These are phyloP conservation scores for Datura wrightii DNA, from an alignment of 257 asterid genomes.

Conservation along the genomic window DNA sequence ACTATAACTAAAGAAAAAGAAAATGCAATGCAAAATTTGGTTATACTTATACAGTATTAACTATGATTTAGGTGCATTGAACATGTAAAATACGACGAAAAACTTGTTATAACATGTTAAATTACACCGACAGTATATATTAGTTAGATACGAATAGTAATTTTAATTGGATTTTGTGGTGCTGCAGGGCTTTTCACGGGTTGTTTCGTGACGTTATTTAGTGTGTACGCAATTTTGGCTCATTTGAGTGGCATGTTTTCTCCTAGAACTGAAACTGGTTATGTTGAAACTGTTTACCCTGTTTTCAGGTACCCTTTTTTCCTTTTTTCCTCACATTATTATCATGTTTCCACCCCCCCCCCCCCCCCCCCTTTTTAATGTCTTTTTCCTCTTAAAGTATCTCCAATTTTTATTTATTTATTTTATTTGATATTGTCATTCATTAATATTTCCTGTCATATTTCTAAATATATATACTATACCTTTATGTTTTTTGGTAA, in stretches of 20 bases:
- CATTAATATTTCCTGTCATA: neutral
- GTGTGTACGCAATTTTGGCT: conserved; percentile 79
- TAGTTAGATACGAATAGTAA: neutral
- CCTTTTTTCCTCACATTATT: conserved; percentile 26
- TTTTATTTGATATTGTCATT: conserved; percentile 17
- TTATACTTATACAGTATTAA: too few relatives aligned
- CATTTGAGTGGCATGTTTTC: conserved; percentile 87
- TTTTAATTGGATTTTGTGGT: too few relatives aligned
- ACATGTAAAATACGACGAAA: neutral
- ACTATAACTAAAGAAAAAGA: too few relatives aligned
- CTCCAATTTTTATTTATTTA: conserved; percentile 11
- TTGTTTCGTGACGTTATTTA: conserved; percentile 78
- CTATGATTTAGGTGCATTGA: too few relatives aligned
- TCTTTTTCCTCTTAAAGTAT: neutral
- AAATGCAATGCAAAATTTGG: too few relatives aligned
- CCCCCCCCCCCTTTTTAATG: neutral
- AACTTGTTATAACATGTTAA: too few relatives aligned
- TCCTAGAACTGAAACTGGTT: conserved; percentile 53
- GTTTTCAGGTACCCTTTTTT: conserved; percentile 73
- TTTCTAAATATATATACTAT: neutral
- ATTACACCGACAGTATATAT: neutral
- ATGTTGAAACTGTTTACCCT: conserved; percentile 87
- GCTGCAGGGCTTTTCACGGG: conserved; percentile 89
- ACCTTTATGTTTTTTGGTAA: too few relatives aligned
- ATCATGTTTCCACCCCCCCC: conserved; percentile 21